A percentile compares a stretch with the other conserved stretches of the same genome.
These are phyloP conservation scores for Mycena citricolor DNA, from an alignment of 1,284 basidiomycete species.

Conservation along the genomic window DNA sequence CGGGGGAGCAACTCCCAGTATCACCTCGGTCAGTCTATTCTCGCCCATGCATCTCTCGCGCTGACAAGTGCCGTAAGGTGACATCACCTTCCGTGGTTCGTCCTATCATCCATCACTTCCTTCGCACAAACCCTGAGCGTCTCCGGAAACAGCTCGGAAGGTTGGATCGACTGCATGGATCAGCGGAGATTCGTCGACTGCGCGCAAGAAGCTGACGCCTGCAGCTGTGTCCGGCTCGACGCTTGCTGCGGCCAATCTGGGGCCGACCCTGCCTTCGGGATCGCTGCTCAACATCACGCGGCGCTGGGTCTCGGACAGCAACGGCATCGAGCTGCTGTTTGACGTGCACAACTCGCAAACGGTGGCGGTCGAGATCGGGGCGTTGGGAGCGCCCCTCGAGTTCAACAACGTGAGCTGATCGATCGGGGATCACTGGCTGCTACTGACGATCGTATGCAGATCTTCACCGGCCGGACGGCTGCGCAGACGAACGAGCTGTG, in stretches of 20 bases:
- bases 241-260: conserved; percentile 49
- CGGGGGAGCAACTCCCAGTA: conserved; percentile 52
- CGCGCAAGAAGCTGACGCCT: conserved; percentile 43
- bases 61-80: conserved; percentile 30
- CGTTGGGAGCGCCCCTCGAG: conserved; percentile 53
- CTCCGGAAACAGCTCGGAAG: conserved; percentile 35
- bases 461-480: conserved; percentile 55
- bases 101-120: background rate
- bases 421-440: background rate
- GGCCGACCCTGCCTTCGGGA: conserved; percentile 46
- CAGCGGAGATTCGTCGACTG: conserved; percentile 46
- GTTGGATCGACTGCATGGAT: conserved; percentile 48
- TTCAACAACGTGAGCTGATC: conserved; percentile 51
- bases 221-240: conserved; percentile 42
- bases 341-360: conserved; percentile 50
- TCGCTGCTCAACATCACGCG: conserved; percentile 52
- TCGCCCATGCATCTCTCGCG: background rate
- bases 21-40: conserved; percentile 39
- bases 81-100: conserved; percentile 48
- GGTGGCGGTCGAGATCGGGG: conserved; percentile 51
- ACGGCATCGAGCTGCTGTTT: conserved; percentile 49
- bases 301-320: conserved; percentile 48
- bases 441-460: conserved; percentile 31
- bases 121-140: background rate
- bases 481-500: conserved; percentile 53